Percentiles rank a stretch among this genome's conserved stretches.
Conservation (phyloP, 352 stramenopile species). For the Vaucheria bursata region DNA sequence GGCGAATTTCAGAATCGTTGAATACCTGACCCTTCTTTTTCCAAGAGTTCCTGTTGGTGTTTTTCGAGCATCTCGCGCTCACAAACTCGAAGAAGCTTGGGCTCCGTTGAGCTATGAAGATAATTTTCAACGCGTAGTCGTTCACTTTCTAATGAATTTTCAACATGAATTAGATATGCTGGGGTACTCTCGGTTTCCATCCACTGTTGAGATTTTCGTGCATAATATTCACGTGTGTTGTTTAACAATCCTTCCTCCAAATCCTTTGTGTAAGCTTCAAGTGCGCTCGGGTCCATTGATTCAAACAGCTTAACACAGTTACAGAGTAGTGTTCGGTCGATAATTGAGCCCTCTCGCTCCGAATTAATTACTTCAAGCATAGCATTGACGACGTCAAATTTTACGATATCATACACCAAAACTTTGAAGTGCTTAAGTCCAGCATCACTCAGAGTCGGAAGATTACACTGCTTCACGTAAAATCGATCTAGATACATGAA, state of each 20-base stretch:
- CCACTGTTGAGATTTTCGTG: constrained; percentile 90
- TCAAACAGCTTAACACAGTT: constrained; percentile 95
- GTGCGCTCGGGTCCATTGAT: constrained; percentile 87
- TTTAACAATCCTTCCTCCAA: constrained; percentile 87
- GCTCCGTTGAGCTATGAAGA: constrained; percentile 87
- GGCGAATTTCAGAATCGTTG: too few species aligned
- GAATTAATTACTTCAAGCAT: constrained; percentile 95
- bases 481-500: constrained; percentile 99
- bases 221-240: constrained; percentile 87
- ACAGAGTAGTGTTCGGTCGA: constrained; percentile 89
- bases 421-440: constrained; percentile 69
- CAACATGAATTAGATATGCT: constrained; percentile 91
- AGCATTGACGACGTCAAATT: constrained; percentile 58
- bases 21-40: constrained; percentile 96
- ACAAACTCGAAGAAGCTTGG: constrained; percentile 72
- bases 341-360: constrained; percentile 86
- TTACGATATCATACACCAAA: constrained; percentile 74
- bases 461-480: constrained; percentile 92
- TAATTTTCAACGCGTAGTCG: constrained; percentile 81
- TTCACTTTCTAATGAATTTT: constrained; percentile 69
- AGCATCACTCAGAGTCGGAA: constrained; percentile 86
- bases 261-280: constrained; percentile 91
- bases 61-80: constrained; percentile 52
- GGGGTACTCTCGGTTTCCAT: constrained; percentile 92
- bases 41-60: constrained; percentile 84